Conservation (phyloP, 352 stramenopile species). For the Phytophthora quininea region DNA sequence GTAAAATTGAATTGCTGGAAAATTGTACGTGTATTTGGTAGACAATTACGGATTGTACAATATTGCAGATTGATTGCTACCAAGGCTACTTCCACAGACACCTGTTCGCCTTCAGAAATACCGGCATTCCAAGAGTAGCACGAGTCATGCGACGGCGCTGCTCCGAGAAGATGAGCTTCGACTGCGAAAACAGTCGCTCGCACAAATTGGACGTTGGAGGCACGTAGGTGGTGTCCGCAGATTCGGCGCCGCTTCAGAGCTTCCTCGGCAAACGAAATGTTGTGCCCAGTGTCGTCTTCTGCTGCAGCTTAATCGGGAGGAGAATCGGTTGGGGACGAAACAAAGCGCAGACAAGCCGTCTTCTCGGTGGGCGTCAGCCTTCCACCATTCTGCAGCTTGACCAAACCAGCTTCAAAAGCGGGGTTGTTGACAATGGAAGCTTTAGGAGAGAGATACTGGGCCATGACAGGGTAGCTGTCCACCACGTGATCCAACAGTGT, state of each 20-base stretch:
- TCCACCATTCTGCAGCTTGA: conserved; percentile 4
- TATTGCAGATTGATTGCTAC: not conserved
- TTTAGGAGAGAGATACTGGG: not conserved
- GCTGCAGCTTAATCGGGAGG: not conserved
- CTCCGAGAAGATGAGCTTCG: conserved; percentile 3
- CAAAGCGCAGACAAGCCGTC: not conserved
- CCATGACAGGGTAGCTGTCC: not conserved
- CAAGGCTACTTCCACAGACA: not conserved
- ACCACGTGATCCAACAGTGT: conserved; percentile 4
- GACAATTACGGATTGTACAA: not conserved
- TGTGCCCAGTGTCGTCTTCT: not conserved
- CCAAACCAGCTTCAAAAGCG: not conserved
- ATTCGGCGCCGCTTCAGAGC: not conserved
- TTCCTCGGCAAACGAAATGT: not conserved
- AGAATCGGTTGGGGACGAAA: not conserved
- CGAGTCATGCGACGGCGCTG: not conserved
- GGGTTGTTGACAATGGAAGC: not conserved
- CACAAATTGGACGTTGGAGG: not conserved
- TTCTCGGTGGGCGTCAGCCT: conserved; percentile 3
- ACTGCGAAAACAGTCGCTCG: conserved; percentile 5
- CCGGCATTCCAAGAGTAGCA: not conserved
- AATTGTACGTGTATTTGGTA: not conserved
- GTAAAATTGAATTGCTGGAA: not conserved
- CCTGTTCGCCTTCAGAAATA: not conserved
- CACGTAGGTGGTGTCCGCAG: not conserved